These are phyloP conservation scores for Ogataea ganodermae DNA, from an alignment of 805 yeast genomes.

Conservation along the genomic window DNA sequence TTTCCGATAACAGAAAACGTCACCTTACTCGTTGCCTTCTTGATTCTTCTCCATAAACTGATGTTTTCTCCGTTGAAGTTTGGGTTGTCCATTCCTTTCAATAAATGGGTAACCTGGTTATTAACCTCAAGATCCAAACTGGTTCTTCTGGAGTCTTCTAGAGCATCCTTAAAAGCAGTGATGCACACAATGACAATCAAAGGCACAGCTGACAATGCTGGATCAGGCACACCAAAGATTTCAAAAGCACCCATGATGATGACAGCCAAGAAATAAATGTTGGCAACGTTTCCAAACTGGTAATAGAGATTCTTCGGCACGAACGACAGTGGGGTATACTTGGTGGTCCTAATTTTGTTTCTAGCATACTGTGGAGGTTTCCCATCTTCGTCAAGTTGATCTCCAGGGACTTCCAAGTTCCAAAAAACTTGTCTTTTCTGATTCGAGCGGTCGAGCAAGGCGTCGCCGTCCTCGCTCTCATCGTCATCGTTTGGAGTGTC, in stretches of 20 bases:
- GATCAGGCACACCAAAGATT: slow-evolving; percentile 80
- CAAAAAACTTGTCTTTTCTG: slow-evolving; percentile 53
- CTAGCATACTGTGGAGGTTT: slow-evolving; percentile 70
- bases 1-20: slow-evolving; percentile 20
- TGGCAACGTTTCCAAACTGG: slow-evolving; percentile 90
- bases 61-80: slow-evolving; percentile 66
- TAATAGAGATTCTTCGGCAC: slow-evolving; percentile 78
- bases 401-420: slow-evolving; percentile 62
- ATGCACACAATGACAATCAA: slow-evolving; percentile 73
- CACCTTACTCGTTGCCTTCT: slow-evolving; percentile 42
- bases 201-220: slow-evolving; percentile 75
- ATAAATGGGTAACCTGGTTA: slow-evolving; percentile 69
- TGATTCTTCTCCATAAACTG: slow-evolving; percentile 68
- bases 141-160: slow-evolving; percentile 79
- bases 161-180: slow-evolving; percentile 77
- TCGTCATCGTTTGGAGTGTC: slow-evolving; percentile 33
- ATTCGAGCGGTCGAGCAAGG: slow-evolving; percentile 26
- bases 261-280: slow-evolving; percentile 78
- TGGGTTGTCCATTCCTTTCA: slow-evolving; percentile 54
- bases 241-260: slow-evolving; percentile 77
- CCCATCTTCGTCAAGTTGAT: slow-evolving; percentile 53
- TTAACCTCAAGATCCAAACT: slow-evolving; percentile 72
- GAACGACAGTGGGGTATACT: slow-evolving; percentile 88
- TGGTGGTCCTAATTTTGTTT: slow-evolving; percentile 93
- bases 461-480: slow-evolving; percentile 31